These are phyloP conservation scores for Biscogniauxia mediterranea DNA, from an alignment of 2,329 filamentous ascomycete genomes.

Conservation along the genomic window DNA sequence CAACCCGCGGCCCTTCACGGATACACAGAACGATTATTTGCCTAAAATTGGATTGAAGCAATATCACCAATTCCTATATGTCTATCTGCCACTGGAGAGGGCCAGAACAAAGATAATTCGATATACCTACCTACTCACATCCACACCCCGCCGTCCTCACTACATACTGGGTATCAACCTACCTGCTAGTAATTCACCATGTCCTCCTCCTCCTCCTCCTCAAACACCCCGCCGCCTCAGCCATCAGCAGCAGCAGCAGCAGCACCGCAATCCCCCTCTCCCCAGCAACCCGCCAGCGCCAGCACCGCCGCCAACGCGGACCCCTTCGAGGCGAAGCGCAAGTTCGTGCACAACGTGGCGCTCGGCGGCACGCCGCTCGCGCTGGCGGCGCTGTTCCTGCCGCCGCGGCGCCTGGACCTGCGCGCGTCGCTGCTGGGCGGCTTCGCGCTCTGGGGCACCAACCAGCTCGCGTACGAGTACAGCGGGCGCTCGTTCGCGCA, in stretches of 20 bases:
- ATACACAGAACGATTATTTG: too few species aligned
- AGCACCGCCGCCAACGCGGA: conserved; percentile 5
- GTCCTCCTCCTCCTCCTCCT: not conserved
- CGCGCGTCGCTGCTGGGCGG: conserved; percentile 50
- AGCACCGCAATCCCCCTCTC: conserved; percentile 1
- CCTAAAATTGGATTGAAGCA: too few species aligned
- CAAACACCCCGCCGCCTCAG: not conserved
- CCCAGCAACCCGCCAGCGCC: conserved; percentile 7
- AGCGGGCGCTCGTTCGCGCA: conserved; percentile 51
- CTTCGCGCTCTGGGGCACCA: conserved; percentile 51
- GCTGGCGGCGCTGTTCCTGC: conserved; percentile 48
- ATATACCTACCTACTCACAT: too few species aligned
- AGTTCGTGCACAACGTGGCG: conserved; percentile 46
- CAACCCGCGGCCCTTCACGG: too few species aligned
- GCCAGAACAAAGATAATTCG: too few species aligned
- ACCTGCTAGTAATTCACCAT: not conserved
- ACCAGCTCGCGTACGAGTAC: conserved; percentile 56
- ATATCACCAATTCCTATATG: too few species aligned
- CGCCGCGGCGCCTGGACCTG: conserved; percentile 50
- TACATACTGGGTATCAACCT: not conserved
- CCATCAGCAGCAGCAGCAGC: not conserved
- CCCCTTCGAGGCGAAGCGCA: conserved; percentile 18
- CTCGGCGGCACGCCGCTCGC: conserved; percentile 47
- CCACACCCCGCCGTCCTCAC: too few species aligned
- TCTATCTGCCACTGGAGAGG: too few species aligned